A percentile compares a stretch with the other conserved stretches of the same genome.
phyloP scores from a whole-genome alignment of 2,329 filamentous ascomycete genomes.

The Didymella exigua region DNA sequence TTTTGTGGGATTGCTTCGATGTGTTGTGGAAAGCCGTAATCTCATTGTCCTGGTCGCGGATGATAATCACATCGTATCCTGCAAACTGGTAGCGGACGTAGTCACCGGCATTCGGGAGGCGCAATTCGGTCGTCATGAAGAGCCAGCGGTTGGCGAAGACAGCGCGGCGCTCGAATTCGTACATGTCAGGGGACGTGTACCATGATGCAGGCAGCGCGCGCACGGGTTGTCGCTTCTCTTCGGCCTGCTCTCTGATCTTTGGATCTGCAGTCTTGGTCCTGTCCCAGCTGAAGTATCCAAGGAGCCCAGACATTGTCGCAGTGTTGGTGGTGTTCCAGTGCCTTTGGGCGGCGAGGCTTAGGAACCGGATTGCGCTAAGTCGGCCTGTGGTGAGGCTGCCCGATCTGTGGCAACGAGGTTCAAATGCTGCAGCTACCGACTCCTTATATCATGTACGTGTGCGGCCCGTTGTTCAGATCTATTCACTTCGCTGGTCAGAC shows the following conservation, averaged over 20 bases:
- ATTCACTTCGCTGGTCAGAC: neutral
- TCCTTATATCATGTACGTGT: neutral
- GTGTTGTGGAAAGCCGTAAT: conserved; percentile 46
- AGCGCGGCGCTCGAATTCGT: conserved; percentile 54
- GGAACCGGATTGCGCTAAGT: too few species aligned
- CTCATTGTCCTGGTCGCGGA: neutral
- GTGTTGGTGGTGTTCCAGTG: neutral
- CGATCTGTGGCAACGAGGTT: too few species aligned
- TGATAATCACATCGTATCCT: conserved; percentile 38
- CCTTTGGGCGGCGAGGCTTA: too few species aligned
- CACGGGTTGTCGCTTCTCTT: conserved; percentile 22
- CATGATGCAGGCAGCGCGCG: conserved; percentile 52
- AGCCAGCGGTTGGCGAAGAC: conserved; percentile 51
- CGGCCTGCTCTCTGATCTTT: conserved; percentile 3
- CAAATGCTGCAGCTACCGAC: neutral
- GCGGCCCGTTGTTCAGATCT: neutral
- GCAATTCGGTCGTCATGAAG: conserved; percentile 43
- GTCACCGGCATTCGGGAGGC: conserved; percentile 28
- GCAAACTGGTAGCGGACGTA: conserved; percentile 31
- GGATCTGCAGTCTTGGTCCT: conserved; percentile 2
- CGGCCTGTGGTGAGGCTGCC: too few species aligned
- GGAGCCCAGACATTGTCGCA: conserved; percentile 9
- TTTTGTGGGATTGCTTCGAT: conserved; percentile 47
- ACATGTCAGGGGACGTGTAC: conserved; percentile 53
- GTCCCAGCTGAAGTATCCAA: conserved; percentile 16